phyloP scores from a whole-genome alignment of 768 basidiomycete species.

The Suillus subaureus region DNA sequence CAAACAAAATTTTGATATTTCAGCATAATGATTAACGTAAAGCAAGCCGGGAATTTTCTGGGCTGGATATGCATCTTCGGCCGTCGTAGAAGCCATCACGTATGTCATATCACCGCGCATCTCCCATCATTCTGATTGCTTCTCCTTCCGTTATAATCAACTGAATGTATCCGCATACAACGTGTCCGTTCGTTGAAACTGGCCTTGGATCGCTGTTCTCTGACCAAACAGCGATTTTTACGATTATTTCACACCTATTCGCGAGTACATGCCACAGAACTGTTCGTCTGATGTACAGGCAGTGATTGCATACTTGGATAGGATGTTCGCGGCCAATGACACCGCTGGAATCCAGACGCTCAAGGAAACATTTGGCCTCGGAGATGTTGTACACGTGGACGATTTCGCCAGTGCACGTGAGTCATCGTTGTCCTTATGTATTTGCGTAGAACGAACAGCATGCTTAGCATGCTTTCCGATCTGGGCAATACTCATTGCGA shows the following conservation, averaged over 20 bases:
- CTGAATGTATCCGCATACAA: neutral
- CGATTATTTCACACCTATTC: constrained; percentile 72
- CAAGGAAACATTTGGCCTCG: constrained; percentile 62
- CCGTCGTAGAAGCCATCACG: constrained; percentile 48
- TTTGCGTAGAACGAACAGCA: neutral
- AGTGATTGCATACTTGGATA: constrained; percentile 63
- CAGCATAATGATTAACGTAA: constrained; percentile 11
- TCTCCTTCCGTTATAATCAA: neutral
- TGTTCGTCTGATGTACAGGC: constrained; percentile 74
- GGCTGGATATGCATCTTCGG: constrained; percentile 49
- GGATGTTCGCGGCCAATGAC: constrained; percentile 50
- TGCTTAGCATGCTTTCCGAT: neutral
- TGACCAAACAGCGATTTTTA: constrained; percentile 21
- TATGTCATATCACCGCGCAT: constrained; percentile 24
- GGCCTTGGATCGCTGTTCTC: neutral
- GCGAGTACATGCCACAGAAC: constrained; percentile 66
- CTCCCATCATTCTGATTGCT: neutral
- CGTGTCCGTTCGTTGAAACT: neutral
- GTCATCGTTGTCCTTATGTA: constrained; percentile 17
- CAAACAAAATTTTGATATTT: neutral
- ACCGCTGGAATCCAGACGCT: constrained; percentile 50
- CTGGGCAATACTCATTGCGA: neutral
- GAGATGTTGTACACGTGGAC: constrained; percentile 57
- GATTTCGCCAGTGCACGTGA: constrained; percentile 63
- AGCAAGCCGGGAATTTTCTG: constrained; percentile 43